Evolutionary conservation across 768 basidiomycete species (phyloP).

Genomic region (Pisolithus sp.): DNA sequence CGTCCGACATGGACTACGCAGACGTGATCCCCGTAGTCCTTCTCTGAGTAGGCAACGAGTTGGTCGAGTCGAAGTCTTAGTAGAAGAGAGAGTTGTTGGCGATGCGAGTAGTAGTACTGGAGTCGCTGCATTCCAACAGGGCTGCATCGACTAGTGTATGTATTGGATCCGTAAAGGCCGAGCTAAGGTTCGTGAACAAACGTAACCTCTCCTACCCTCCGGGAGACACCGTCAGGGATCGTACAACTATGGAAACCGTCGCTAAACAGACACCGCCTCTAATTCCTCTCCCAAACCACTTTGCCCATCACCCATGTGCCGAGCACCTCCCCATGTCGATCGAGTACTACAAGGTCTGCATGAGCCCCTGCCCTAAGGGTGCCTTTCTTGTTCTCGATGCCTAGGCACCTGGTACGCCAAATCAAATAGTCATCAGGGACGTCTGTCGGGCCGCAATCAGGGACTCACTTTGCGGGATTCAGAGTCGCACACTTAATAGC

Average conservation of each 20-base stretch:
- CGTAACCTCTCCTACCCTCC: too few species aligned
- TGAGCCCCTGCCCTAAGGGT: conserved; percentile 77
- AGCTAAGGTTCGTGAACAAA: too few species aligned
- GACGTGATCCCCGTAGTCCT: neutral
- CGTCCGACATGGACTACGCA: neutral
- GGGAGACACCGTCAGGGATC: too few species aligned
- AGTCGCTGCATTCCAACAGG: too few species aligned
- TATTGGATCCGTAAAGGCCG: too few species aligned
- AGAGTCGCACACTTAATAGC: conserved; percentile 83
- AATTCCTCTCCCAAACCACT: conserved; percentile 53
- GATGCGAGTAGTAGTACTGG: too few species aligned
- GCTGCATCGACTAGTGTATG: too few species aligned
- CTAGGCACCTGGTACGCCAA: conserved; percentile 49
- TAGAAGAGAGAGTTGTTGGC: too few species aligned
- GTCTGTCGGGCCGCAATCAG: neutral
- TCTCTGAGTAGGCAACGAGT: too few species aligned
- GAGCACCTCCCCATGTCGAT: conserved; percentile 56
- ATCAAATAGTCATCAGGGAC: neutral
- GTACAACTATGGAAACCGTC: too few species aligned
- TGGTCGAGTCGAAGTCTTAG: too few species aligned
- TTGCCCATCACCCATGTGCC: conserved; percentile 75
- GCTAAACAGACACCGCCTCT: neutral
- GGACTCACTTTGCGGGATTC: conserved; percentile 69
- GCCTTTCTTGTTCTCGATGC: conserved; percentile 75
- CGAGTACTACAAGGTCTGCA: conserved; percentile 77